phyloP scores from a whole-genome alignment of 371 early-diverging fungal species.

The Rhizomucor pusillus region DNA sequence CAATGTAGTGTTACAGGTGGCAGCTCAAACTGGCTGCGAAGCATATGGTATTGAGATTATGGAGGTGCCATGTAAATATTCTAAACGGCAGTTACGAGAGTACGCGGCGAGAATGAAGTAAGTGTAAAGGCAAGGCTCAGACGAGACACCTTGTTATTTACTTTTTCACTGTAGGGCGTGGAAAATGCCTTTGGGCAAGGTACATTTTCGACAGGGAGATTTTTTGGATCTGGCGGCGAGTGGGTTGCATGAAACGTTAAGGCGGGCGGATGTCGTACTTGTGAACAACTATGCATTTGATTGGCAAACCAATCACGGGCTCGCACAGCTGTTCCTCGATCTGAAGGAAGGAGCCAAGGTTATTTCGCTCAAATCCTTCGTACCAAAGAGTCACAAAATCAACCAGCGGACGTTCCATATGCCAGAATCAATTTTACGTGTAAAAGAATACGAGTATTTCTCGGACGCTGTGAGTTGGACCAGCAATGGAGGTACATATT shows the following conservation, averaged over 20 bases:
- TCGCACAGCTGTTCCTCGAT: constrained; percentile 85
- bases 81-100: constrained; percentile 77
- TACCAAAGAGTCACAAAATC: constrained; percentile 75
- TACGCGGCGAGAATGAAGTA: constrained; percentile 82
- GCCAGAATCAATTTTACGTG: constrained; percentile 82
- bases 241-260: constrained; percentile 63
- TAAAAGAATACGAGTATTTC: constrained; percentile 74
- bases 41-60: constrained; percentile 91
- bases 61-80: constrained; percentile 82
- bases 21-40: constrained; percentile 83
- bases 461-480: constrained; percentile 93
- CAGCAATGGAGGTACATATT: constrained; percentile 83
- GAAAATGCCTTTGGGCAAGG: constrained; percentile 63
- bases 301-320: constrained; percentile 75
- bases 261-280: constrained; percentile 86
- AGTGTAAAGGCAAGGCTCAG: constrained; percentile 17
- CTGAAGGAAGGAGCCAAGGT: constrained; percentile 88
- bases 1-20: constrained; percentile 94
- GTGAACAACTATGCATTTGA: constrained; percentile 95
- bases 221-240: constrained; percentile 62
- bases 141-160: too few relatives aligned
- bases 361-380: constrained; percentile 80
- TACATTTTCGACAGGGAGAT: constrained; percentile 72
- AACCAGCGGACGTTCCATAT: constrained; percentile 74
- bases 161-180: constrained; percentile 61